Evolutionary conservation across 257 asterid species (phyloP), one percentile per base, ranked within the genome.

Genomic region (Anisodus acutangulus): DNA sequence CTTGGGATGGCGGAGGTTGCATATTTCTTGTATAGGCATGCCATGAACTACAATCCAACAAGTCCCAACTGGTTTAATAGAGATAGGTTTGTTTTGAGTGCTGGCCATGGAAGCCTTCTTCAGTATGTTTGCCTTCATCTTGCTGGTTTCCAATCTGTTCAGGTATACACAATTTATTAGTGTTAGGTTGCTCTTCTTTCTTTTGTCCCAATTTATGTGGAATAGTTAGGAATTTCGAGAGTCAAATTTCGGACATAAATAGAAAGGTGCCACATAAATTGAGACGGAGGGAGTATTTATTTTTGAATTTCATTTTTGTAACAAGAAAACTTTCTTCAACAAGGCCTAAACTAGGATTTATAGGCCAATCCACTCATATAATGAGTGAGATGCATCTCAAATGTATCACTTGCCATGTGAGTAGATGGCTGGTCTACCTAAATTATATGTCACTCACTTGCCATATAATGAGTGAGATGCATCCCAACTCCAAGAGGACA

Each of bases 81-180:
- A 80, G 93, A 92, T 57, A 88, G 95, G 81, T 92, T 92, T 86
- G 93, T 92, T 35, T 69, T 92, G 81, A 89, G 92, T 67, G 93
- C 93, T 1, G 95, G 95, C 3, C 95, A 92, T 85, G 95, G 90
- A 1, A 84, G 91, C 54, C 76, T 92, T 90, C 92, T 92, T 71
- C 95, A 90, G 82, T 92, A 92, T 85, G 91, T 89, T 82, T 88
- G 90, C 83, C 95, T 92, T 85, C 95, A 90, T 87, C 88, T 92
- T 83, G 93, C 93, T 83, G 91, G 91, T 4, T 92, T 86, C 53
- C 86, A 87, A 6, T 88, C 95, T 31, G 89, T 92, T 88, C 90
- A 90, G 92, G 95, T 91, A 81, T 79, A 67, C n/a, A 15, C 5
- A 60, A 79, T 79, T 19, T 2, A 54, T 54, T 37, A 1, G 13